Percentiles rank a stretch among this genome's conserved stretches.
Conservation (phyloP, 2,329 filamentous ascomycete genomes). For the Scolecobasidium constrictum region DNA sequence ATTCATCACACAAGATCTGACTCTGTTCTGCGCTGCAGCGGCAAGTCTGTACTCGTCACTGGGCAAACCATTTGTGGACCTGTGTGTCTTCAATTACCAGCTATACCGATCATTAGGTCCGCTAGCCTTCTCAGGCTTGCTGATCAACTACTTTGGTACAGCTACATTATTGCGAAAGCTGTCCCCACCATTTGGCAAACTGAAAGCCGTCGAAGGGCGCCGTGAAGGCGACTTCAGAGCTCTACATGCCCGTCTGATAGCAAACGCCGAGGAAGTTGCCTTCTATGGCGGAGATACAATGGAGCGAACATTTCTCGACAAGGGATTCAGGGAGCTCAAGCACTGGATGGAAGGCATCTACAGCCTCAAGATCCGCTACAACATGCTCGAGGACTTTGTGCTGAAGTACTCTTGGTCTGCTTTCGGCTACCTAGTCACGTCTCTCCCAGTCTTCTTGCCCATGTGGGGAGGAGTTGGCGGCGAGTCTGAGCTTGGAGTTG, state of each 20-base stretch:
- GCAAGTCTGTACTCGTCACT: slow-evolving; percentile 90
- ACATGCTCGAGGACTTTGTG: slow-evolving; percentile 97
- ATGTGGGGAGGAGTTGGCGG: slow-evolving; percentile 84
- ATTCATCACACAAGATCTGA: slow-evolving; percentile 95
- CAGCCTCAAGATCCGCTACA: slow-evolving; percentile 93
- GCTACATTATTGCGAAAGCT: slow-evolving; percentile 79
- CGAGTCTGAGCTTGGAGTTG: slow-evolving; percentile 52
- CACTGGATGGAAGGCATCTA: slow-evolving; percentile 98
- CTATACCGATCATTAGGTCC: slow-evolving; percentile 86
- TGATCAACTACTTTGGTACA: slow-evolving; percentile 90
- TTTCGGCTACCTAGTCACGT: slow-evolving; percentile 88
- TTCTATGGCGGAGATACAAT: slow-evolving; percentile 95
- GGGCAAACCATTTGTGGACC: slow-evolving; percentile 95
- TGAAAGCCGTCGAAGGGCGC: slow-evolving; percentile 90
- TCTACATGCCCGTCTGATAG: slow-evolving; percentile 81
- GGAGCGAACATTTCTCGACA: slow-evolving; percentile 85
- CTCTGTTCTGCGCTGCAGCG: slow-evolving; percentile 85
- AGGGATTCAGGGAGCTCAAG: slow-evolving; percentile 85
- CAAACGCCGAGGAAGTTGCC: slow-evolving; percentile 93
- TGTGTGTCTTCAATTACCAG: slow-evolving; percentile 97
- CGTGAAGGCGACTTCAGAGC: slow-evolving; percentile 93
- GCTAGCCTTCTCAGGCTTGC: slow-evolving; percentile 70
- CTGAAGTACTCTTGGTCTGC: slow-evolving; percentile 98
- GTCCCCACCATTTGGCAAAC: slow-evolving; percentile 90
- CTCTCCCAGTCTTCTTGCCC: slow-evolving; percentile 85